Percentiles rank a stretch among this genome's conserved stretches.
Evolutionary conservation across 805 yeast species (phyloP).

Genomic region (Yarrowia sp.): DNA sequence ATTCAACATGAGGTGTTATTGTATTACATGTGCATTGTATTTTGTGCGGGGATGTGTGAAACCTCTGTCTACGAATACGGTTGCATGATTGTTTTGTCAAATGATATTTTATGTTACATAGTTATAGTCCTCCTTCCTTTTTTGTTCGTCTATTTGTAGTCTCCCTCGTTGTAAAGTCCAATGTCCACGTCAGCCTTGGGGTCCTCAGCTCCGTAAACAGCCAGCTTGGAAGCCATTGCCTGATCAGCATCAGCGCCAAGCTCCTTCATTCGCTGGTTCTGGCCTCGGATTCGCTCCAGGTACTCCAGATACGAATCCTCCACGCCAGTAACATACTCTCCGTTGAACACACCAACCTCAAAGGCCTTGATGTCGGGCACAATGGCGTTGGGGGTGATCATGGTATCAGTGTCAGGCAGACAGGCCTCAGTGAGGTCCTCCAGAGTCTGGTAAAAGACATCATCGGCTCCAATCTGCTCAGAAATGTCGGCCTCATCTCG

Average conservation of each 20-base stretch:
- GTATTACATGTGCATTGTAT: too few species aligned
- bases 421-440: constrained; percentile 83
- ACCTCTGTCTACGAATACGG: too few species aligned
- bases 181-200: constrained; percentile 77
- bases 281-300: constrained; percentile 77
- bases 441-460: constrained; percentile 81
- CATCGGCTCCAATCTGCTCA: constrained; percentile 79
- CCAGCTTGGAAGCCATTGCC: constrained; percentile 36
- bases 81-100: neutral
- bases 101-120: constrained; percentile 19
- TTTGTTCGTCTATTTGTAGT: constrained; percentile 38
- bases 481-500: constrained; percentile 74
- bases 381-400: constrained; percentile 27
- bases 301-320: constrained; percentile 78
- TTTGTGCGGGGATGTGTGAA: too few species aligned
- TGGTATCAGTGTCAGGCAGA: constrained; percentile 39
- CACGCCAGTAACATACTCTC: constrained; percentile 89
- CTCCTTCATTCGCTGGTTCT: constrained; percentile 56
- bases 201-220: constrained; percentile 47
- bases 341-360: constrained; percentile 97
- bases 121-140: constrained; percentile 8
- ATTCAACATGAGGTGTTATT: too few species aligned
- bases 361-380: constrained; percentile 51
- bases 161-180: constrained; percentile 59
- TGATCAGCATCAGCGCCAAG: constrained; percentile 46